These are phyloP conservation scores for Tricholomella constricta DNA, from an alignment of 768 basidiomycete genomes.

Conservation along the genomic window DNA sequence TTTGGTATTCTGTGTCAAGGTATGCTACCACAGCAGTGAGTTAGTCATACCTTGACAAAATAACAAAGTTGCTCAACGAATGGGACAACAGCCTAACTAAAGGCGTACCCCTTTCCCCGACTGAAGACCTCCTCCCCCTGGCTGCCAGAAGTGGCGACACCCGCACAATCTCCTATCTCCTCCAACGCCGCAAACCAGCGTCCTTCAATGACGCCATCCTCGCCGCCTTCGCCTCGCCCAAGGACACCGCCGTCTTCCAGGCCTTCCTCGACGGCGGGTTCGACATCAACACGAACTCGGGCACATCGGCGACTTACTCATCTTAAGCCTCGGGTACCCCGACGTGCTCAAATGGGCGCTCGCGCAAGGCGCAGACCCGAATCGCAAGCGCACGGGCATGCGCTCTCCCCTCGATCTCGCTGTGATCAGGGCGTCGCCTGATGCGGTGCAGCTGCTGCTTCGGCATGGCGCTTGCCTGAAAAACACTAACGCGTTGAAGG, in stretches of 20 bases:
- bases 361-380: conserved; percentile 12
- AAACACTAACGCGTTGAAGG: conserved; percentile 15
- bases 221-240: conserved; percentile 1
- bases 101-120: neutral
- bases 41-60: neutral
- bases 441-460: conserved; percentile 1
- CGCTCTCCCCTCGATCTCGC: conserved; percentile 14
- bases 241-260: conserved; percentile 7
- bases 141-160: conserved; percentile 3
- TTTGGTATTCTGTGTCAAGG: too few species aligned
- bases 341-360: conserved; percentile 9
- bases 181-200: conserved; percentile 9
- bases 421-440: conserved; percentile 4
- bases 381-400: neutral
- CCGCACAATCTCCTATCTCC: conserved; percentile 9
- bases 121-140: conserved; percentile 1
- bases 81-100: neutral
- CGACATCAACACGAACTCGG: conserved; percentile 11
- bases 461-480: conserved; percentile 13
- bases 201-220: conserved; percentile 5
- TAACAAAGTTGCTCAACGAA: conserved; percentile 3
- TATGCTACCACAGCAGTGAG: too few species aligned
- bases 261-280: conserved; percentile 14
- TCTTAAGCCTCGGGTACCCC: conserved; percentile 1
- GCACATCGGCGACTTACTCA: conserved; percentile 16